Percentiles rank a stretch among this genome's conserved stretches.
These are phyloP conservation scores for Ogataea kodamae DNA, from an alignment of 805 yeast species.

Conservation along the genomic window DNA sequence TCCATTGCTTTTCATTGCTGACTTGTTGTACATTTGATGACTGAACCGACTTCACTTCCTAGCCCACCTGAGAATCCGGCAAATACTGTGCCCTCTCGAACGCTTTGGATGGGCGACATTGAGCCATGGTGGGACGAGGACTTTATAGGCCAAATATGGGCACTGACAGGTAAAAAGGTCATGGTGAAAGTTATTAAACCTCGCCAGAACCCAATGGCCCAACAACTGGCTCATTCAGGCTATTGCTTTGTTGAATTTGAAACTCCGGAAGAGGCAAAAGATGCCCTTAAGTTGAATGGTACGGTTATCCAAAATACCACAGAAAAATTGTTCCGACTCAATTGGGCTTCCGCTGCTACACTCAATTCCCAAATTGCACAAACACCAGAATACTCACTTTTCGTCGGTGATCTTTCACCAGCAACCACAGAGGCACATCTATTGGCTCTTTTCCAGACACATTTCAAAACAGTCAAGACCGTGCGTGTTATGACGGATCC, in stretches of 20 bases:
- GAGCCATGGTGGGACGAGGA: constrained; percentile 77
- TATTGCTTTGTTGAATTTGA: constrained; percentile 79
- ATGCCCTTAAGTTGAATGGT: constrained; percentile 65
- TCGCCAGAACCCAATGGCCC: constrained; percentile 35
- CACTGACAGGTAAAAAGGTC: constrained; percentile 50
- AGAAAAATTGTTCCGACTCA: constrained; percentile 64
- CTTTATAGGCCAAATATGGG: constrained; percentile 59
- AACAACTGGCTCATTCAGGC: constrained; percentile 44
- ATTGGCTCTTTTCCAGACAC: constrained; percentile 64
- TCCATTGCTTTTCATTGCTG: constrained; percentile 3
- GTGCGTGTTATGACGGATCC: constrained; percentile 88
- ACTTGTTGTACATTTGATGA: constrained; percentile 1
- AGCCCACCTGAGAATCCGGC: constrained; percentile 52
- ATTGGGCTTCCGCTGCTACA: constrained; percentile 86
- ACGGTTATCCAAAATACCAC: constrained; percentile 54
- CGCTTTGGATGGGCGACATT: constrained; percentile 86
- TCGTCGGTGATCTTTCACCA: constrained; percentile 81
- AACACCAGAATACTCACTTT: constrained; percentile 71
- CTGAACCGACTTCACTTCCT: constrained; percentile 35
- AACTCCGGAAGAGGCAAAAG: constrained; percentile 63
- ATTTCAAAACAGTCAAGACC: constrained; percentile 65
- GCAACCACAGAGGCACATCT: constrained; percentile 78
- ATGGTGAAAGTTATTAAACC: constrained; percentile 63
- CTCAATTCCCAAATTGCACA: constrained; percentile 65
- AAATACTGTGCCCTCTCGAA: constrained; percentile 54